Evolutionary conservation across 176 grass and related monocot genomes (phyloP).

Genomic region (Hordeum marinum): DNA sequence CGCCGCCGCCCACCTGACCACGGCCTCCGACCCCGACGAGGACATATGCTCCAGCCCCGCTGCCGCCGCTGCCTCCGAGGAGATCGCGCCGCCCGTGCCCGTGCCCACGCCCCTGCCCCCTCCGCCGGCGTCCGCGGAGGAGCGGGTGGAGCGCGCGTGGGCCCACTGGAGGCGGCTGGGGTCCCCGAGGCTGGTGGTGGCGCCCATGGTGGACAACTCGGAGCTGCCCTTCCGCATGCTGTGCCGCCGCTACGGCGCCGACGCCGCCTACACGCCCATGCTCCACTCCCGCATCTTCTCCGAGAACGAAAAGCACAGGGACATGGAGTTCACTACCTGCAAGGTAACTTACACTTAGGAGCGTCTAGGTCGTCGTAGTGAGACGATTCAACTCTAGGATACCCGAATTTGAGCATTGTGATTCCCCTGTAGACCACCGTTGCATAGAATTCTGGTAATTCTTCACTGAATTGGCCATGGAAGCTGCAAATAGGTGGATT

Average conservation of each 20-base stretch:
- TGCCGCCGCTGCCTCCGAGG: neutral
- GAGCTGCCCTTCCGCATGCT: slow-evolving; percentile 97
- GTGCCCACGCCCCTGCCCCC: neutral
- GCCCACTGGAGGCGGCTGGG: slow-evolving; percentile 80
- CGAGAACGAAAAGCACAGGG: slow-evolving; percentile 93
- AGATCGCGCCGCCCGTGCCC: neutral
- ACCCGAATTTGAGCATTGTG: neutral
- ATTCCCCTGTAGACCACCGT: neutral
- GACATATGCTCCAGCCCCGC: slow-evolving; percentile 19
- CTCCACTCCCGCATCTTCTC: slow-evolving; percentile 97
- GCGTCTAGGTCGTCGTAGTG: neutral
- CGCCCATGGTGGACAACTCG: slow-evolving; percentile 98
- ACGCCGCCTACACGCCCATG: slow-evolving; percentile 93
- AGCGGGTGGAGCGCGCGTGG: slow-evolving; percentile 71
- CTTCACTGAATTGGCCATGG: neutral
- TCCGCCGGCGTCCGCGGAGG: slow-evolving; percentile 35
- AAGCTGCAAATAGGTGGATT: neutral
- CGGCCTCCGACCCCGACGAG: slow-evolving; percentile 35
- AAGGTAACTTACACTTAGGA: slow-evolving; percentile 26
- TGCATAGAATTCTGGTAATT: neutral
- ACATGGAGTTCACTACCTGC: slow-evolving; percentile 92
- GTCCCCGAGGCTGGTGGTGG: slow-evolving; percentile 56
- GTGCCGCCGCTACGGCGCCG: slow-evolving; percentile 82
- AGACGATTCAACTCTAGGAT: neutral
- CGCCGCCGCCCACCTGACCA: slow-evolving; percentile 23